Base-by-base conservation (phyloP, 352 stramenopile species). In the Pythium phragmiticola region DNA sequence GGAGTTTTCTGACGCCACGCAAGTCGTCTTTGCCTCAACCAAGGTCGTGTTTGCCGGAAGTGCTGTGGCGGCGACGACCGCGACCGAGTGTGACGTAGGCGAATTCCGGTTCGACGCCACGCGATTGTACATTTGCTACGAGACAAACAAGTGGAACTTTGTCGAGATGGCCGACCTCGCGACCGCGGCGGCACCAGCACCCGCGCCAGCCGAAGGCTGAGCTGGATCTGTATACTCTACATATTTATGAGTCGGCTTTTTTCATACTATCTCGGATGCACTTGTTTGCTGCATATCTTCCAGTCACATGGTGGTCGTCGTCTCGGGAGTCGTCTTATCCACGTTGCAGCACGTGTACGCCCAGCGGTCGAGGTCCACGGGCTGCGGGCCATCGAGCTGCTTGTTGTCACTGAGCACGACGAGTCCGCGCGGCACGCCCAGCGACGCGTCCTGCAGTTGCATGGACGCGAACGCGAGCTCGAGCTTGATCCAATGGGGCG, bases 401-500 rank as follows among this genome's bases (percentile, higher is more conserved):
- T 16, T 42, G 47, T 63, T 78, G 57, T 85, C 74, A 43, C 68
- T 74, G 36, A 81, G 66, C 37, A 82, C 60, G 37, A 82, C 67
- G 3, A 82, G 69, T 6, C 66, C 66, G 7, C 73, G 67, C 36
- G 69, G 60, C 21, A 63, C 59, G 39, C 33, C 60, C 9, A 52
- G 30, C 33, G 55, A 45, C 30, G 46, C 43, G 43, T 62, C 55
- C 16, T 46, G 17, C 16, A 52, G 55, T 43, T 62, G 55, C 55
- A 62, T 62, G 16, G 55, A 52, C 26, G 55, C 55, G 30, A 52
- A 62, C 41, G 46, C 55, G 4, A 52, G 46, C 55, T 52, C 46
- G 42, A 62, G 60, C 42, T 57, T 56, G 54, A 55, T 47, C 52
- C 54, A 62, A 36, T 63, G 54, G 42, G 96, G 96, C 19, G 95